Evolutionary conservation across 257 asterid species (phyloP), one percentile per base, ranked within the genome.

Genomic region (Scutellaria minor): DNA sequence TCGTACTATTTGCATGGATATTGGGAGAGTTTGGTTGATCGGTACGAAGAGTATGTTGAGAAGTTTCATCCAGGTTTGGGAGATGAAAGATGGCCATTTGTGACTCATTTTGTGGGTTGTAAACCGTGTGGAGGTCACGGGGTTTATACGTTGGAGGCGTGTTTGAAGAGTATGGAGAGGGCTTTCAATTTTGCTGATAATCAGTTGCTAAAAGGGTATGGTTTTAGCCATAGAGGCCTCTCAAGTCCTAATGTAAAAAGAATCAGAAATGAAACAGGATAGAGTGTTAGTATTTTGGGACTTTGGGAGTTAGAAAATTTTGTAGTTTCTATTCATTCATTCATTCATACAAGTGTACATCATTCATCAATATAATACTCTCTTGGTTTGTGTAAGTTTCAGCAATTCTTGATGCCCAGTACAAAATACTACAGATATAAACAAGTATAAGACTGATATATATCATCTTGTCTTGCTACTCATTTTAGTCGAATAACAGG

Each of bases 181-280:
- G 87, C 91, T 1, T 86, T 84, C 47, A 84, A 84, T 58, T 84
- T 84, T 69, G 91, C 82, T 0, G 91, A 86, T 78, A 81, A 86
- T 65, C 91, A 86, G 78, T 45, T 86, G 53, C 75, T 84, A 24
- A 50, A 80, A 14, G 11, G 71, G 69, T 80, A 80, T 59, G 91
- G 87, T 4, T 84, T 79, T 56, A 70, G 76, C 27, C 89, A 86
- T 57, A 80, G 56, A 51, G 80, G 84, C 1, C 75, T 80, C 12
- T 75, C 74, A 18, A 84, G 89, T 70, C 81, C 83, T 35, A 78
- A 78, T 35, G 75, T 86, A 10, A 80, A 73, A 65, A 80, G 76
- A 70, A 84, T 78, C 46, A 75, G 86, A 60, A 71, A 80, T 70
- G 85, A 81, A 40, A 79, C 82, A 2, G 37, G 0, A 3, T 31